Percentiles rank a stretch among this genome's conserved stretches.
Conservation (phyloP, 805 yeast genomes). For the Teunomyces tritomae region DNA sequence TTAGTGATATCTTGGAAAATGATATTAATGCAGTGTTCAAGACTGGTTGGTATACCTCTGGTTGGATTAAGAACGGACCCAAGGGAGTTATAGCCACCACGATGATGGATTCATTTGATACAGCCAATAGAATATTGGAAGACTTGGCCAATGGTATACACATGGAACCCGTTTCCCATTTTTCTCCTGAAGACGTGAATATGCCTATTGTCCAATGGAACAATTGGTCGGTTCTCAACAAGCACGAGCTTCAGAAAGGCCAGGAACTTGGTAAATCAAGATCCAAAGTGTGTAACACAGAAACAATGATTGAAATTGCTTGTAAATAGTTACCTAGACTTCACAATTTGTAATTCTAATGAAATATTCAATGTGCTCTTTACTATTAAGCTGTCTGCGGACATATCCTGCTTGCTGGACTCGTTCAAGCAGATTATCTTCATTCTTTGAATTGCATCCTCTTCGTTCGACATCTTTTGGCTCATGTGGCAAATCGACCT, state of each 20-base stretch:
- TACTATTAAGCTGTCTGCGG: constrained; percentile 15
- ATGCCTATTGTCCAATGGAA: constrained; percentile 50
- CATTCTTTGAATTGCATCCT: background rate
- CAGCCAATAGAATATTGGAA: constrained; percentile 61
- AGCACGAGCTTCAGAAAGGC: constrained; percentile 53
- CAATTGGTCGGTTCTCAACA: constrained; percentile 62
- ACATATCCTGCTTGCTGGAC: background rate
- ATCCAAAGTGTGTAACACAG: constrained; percentile 49
- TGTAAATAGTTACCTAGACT: constrained; percentile 6
- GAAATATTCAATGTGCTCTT: constrained; percentile 33
- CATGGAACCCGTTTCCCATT: constrained; percentile 12
- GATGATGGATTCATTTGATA: constrained; percentile 76
- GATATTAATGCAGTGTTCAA: constrained; percentile 20
- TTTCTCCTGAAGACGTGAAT: background rate
- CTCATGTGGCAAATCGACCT: constrained; percentile 37
- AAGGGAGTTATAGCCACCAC: constrained; percentile 90
- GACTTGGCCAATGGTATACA: constrained; percentile 45
- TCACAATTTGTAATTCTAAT: constrained; percentile 29
- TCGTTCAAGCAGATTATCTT: background rate
- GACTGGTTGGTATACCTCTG: constrained; percentile 69
- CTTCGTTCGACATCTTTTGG: constrained; percentile 6
- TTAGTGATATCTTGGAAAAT: constrained; percentile 12
- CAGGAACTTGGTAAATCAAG: constrained; percentile 48
- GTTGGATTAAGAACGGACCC: constrained; percentile 89
- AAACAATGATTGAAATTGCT: constrained; percentile 47